Evolutionary conservation across 2,329 filamentous ascomycete species (phyloP).

Genomic region (Penicillium sp.): DNA sequence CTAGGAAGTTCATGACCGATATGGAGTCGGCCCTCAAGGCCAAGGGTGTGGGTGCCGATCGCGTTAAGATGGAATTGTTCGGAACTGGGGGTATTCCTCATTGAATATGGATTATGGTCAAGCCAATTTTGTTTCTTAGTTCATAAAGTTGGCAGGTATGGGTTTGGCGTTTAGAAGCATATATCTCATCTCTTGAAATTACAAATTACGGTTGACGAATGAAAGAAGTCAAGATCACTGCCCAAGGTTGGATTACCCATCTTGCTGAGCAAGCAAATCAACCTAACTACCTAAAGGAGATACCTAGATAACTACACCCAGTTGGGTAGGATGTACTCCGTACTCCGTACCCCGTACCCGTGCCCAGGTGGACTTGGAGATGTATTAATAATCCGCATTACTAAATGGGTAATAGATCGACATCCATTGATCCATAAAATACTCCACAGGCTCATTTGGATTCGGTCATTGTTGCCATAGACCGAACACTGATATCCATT

Average conservation of each 20-base stretch:
- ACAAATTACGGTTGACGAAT: not conserved
- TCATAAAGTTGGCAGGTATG: not conserved
- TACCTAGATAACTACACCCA: not conserved
- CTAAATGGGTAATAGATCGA: not conserved
- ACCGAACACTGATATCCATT: not conserved
- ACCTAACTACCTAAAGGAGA: too few relatives aligned
- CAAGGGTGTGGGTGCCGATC: constrained; percentile 56
- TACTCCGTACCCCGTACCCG: too few relatives aligned
- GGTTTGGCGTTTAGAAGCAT: not conserved
- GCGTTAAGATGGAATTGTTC: constrained; percentile 67
- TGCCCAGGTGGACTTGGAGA: too few relatives aligned
- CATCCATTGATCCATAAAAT: not conserved
- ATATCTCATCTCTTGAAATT: constrained; percentile 7
- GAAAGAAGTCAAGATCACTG: not conserved
- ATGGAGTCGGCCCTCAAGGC: constrained; percentile 52
- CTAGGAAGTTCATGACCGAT: constrained; percentile 66
- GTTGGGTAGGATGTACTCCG: not conserved
- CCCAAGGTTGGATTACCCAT: not conserved
- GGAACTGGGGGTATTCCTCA: constrained; percentile 50
- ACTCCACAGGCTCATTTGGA: not conserved
- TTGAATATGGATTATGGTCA: not conserved
- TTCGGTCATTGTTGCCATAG: not conserved
- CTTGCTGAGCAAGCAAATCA: not conserved
- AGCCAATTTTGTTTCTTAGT: not conserved
- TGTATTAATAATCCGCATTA: not conserved